These are phyloP conservation scores for Durotheca rogersii DNA, from an alignment of 495 filamentous ascomycete genomes.

Conservation along the genomic window DNA sequence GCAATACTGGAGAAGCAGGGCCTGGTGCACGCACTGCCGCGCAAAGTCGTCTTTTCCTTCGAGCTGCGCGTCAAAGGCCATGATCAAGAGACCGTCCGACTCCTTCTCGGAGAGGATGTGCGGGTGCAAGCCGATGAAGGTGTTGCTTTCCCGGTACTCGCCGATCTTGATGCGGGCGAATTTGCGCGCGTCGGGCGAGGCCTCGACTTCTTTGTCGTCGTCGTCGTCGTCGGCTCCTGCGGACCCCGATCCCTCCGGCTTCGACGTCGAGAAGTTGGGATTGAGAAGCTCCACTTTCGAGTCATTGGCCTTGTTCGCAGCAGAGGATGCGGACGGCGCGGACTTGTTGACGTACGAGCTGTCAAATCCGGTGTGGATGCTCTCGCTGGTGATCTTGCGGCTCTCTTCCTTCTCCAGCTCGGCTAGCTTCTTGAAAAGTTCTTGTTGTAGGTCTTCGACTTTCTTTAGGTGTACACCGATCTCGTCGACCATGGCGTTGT, in stretches of 20 bases:
- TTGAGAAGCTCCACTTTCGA: slow-evolving; percentile 79
- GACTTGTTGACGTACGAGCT: slow-evolving; percentile 73
- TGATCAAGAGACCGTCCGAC: slow-evolving; percentile 84
- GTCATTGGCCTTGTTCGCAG: slow-evolving; percentile 44
- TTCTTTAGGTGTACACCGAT: slow-evolving; percentile 73
- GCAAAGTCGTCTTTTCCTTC: slow-evolving; percentile 73
- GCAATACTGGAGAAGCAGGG: slow-evolving; percentile 90
- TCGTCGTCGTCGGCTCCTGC: slow-evolving; percentile 55
- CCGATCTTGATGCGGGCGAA: slow-evolving; percentile 78
- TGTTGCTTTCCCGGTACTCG: slow-evolving; percentile 69
- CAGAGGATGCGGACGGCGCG: slow-evolving; percentile 37
- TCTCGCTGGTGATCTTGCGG: slow-evolving; percentile 91
- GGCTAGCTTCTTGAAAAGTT: slow-evolving; percentile 69
- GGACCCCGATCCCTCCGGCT: slow-evolving; percentile 22
- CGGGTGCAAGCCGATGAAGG: slow-evolving; percentile 75
- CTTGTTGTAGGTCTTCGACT: slow-evolving; percentile 72
- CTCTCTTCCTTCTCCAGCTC: slow-evolving; percentile 84
- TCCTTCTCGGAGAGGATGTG: slow-evolving; percentile 80
- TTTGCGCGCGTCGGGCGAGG: slow-evolving; percentile 69
- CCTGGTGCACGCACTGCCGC: slow-evolving; percentile 91
- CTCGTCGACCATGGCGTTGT: slow-evolving; percentile 71
- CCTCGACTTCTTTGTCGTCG: slow-evolving; percentile 71
- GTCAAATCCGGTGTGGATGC: slow-evolving; percentile 89
- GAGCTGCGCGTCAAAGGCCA: slow-evolving; percentile 85
- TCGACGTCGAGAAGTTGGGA: slow-evolving; percentile 48